phyloP scores from a whole-genome alignment of 371 early-diverging fungal genomes.

The Mortierella sp. region DNA sequence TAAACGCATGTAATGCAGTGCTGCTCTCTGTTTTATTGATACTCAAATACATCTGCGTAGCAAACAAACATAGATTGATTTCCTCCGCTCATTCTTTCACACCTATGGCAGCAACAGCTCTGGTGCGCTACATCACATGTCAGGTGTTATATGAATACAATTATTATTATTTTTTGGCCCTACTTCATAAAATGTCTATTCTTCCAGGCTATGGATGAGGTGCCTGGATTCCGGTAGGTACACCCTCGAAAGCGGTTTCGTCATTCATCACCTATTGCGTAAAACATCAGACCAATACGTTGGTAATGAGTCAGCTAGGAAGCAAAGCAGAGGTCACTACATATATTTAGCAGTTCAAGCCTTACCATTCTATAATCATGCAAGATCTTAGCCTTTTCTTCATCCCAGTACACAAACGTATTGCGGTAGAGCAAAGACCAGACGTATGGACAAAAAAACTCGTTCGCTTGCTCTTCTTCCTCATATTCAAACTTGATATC shows the following conservation, averaged over 20 bases:
- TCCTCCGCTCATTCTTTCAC: too few relatives aligned
- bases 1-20: too few relatives aligned
- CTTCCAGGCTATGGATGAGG: constrained; percentile 3
- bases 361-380: constrained; percentile 62
- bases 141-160: too few relatives aligned
- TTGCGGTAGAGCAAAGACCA: constrained; percentile 75
- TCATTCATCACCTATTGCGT: constrained; percentile 35
- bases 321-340: not conserved
- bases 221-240: constrained; percentile 29
- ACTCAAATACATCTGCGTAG: too few relatives aligned
- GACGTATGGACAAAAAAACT: constrained; percentile 80
- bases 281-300: not conserved
- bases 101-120: too few relatives aligned
- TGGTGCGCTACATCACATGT: too few relatives aligned
- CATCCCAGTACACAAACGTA: constrained; percentile 78
- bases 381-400: constrained; percentile 69
- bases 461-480: constrained; percentile 69
- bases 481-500: constrained; percentile 78
- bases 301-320: not conserved
- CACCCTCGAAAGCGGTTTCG: constrained; percentile 46
- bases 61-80: too few relatives aligned
- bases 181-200: not conserved
- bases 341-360: not conserved
- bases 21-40: too few relatives aligned
- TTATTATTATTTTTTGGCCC: too few relatives aligned